A percentile compares a stretch with the other conserved stretches of the same genome.
These are phyloP conservation scores for Scutellaria baicalensis DNA, from an alignment of 257 asterid genomes.

Conservation along the genomic window DNA sequence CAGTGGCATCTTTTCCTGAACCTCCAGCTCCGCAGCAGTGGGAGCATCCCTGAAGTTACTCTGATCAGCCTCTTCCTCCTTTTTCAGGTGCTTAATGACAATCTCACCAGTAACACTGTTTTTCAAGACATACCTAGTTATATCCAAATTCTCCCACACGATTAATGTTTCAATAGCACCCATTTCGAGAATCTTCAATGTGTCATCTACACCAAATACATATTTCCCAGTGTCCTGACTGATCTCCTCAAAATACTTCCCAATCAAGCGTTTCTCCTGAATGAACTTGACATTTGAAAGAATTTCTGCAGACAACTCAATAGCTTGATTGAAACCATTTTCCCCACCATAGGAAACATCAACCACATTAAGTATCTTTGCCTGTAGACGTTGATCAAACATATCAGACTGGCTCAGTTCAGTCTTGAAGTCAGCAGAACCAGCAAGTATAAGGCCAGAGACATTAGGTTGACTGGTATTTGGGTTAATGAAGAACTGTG, in stretches of 20 bases:
- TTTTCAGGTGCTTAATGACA: constrained; percentile 21
- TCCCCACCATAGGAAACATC: constrained; percentile 34
- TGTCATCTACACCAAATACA: constrained; percentile 28
- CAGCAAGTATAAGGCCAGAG: constrained; percentile 31
- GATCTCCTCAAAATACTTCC: constrained; percentile 29
- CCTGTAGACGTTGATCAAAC: constrained; percentile 32
- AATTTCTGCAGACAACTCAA: constrained; percentile 28
- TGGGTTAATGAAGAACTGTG: constrained; percentile 31
- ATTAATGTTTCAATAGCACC: constrained; percentile 32
- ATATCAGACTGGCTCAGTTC: constrained; percentile 32
- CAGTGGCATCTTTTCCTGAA: constrained; percentile 26
- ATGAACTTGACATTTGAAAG: constrained; percentile 34
- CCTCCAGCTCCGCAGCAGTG: constrained; percentile 27
- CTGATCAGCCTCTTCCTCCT: constrained; percentile 29
- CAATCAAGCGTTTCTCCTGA: constrained; percentile 30
- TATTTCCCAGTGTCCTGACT: constrained; percentile 33
- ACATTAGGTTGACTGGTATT: constrained; percentile 30
- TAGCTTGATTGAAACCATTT: constrained; percentile 34
- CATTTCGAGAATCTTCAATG: constrained; percentile 29
- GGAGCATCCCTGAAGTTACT: constrained; percentile 21
- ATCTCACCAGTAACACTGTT: constrained; percentile 24
- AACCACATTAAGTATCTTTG: constrained; percentile 32
- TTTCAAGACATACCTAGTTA: constrained; percentile 17
- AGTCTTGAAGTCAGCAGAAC: constrained; percentile 33
- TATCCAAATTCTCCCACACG: constrained; percentile 32